Evolutionary conservation across 305 asterid species (phyloP).

Genomic region (Plantago coronopus): DNA sequence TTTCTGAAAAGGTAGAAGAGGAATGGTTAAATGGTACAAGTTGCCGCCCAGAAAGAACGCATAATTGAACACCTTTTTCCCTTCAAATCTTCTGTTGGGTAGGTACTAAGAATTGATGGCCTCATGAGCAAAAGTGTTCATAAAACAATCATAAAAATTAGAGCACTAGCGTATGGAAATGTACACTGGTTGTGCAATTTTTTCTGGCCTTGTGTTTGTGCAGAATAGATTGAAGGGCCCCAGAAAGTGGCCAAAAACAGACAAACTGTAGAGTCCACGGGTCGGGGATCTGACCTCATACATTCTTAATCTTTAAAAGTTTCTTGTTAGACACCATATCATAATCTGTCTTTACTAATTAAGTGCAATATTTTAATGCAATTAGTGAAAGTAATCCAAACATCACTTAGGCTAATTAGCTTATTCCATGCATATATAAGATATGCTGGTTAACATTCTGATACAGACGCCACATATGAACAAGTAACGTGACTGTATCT

Average conservation of each 20-base stretch:
- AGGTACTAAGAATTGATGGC: no score
- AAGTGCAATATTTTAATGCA: no score
- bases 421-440: no score
- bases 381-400: no score
- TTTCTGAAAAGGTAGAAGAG: not conserved
- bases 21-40: no score
- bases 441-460: not conserved
- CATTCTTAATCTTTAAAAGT: not conserved
- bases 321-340: not conserved
- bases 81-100: not conserved
- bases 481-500: not conserved
- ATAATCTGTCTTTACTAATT: not conserved
- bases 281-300: conserved; percentile 15
- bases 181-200: conserved; percentile 22
- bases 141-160: conserved; percentile 20
- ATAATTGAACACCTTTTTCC: no score
- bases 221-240: conserved; percentile 25
- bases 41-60: no score
- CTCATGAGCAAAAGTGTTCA: not conserved
- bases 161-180: conserved; percentile 31
- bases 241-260: conserved; percentile 20
- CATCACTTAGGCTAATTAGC: no score
- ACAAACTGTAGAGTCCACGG: conserved; percentile 23
- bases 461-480: conserved; percentile 1
- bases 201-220: conserved; percentile 9